Evolutionary conservation across 1,139 yeast genomes (phyloP).

Genomic region (Sugiyamaella xylanicola): DNA sequence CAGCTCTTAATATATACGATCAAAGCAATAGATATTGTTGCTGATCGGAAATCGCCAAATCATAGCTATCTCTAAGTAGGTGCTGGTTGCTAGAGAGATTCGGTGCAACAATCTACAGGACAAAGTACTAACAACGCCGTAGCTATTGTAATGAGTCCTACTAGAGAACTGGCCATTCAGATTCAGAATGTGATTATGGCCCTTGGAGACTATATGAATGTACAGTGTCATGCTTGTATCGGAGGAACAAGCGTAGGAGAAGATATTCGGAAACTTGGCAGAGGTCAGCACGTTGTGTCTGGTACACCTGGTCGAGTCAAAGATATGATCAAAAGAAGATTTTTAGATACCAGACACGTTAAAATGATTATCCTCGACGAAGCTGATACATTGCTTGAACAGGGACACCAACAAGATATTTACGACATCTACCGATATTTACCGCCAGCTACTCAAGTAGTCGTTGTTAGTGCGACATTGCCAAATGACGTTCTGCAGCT

Average conservation of each 20-base stretch:
- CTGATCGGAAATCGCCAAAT: no score
- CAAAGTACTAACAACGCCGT: slow-evolving; percentile 19
- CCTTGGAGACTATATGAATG: slow-evolving; percentile 79
- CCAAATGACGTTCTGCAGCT: slow-evolving; percentile 83
- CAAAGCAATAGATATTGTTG: no score
- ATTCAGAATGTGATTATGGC: slow-evolving; percentile 83
- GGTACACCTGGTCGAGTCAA: slow-evolving; percentile 96
- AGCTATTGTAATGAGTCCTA: slow-evolving; percentile 89
- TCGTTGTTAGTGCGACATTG: slow-evolving; percentile 91
- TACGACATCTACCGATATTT: slow-evolving; percentile 81
- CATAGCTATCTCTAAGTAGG: no score
- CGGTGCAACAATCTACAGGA: no score
- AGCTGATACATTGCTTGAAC: slow-evolving; percentile 88
- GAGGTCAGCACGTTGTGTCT: slow-evolving; percentile 89
- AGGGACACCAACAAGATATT: slow-evolving; percentile 91
- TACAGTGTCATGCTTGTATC: slow-evolving; percentile 85
- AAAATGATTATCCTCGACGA: slow-evolving; percentile 89
- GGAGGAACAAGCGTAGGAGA: slow-evolving; percentile 89
- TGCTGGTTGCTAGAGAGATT: no score
- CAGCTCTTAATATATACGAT: no score
- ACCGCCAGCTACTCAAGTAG: slow-evolving; percentile 85
- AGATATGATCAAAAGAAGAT: slow-evolving; percentile 82
- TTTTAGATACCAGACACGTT: slow-evolving; percentile 64
- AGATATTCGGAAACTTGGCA: slow-evolving; percentile 69
- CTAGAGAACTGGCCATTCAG: slow-evolving; percentile 90